Evolutionary conservation across 2,329 filamentous ascomycete genomes (phyloP), one percentile per base, ranked within the genome.

Genomic region (Dactylellina haptotyla): DNA sequence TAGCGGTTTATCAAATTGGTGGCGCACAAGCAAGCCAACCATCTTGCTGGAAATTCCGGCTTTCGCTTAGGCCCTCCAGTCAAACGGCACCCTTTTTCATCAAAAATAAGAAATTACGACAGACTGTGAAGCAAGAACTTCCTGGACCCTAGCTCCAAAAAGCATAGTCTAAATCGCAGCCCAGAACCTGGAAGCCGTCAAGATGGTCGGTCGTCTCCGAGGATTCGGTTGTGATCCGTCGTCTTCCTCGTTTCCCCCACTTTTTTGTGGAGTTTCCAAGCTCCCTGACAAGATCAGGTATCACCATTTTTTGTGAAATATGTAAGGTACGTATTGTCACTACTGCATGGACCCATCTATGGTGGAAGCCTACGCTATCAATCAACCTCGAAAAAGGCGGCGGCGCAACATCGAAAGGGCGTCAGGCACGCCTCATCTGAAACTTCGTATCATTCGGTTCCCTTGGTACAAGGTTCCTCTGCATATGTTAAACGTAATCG

Each of bases 1-100:
- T 56, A 56, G 57, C 51, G 50, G 67, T 64, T 59, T 45, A 64
- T 72, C 67, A 72, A 72, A 65, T 72, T 72, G 45, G 67, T 72
- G 67, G 67, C 67, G 59, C 18, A 41, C 26, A 46, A 37, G 46
- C 28, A 12, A 46, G 41, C 41, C 41, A 63, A 57, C 58, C 66
- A 50, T 45, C 20, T 54, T 32, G 46, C 59, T 72, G 67, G 34
- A 72, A 41, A 57, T 62, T 58, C 45, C 51, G 34, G 51, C 34
- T 41, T 72, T 65, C 67, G 67, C 59, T 72, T 72, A 59, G n/a
- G 67, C 59, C 53, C 58, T 57, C 58, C 64, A 53, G 48, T 67
- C 54, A 58, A 67, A 53, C 54, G 23, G 41, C 41, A 41, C 32
- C 32, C 53, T 23, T 18, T 37, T 53, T 50, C 23, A 32, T 48